Conservation (phyloP, 2,329 filamentous ascomycete species). For the Truncatella angustata region DNA sequence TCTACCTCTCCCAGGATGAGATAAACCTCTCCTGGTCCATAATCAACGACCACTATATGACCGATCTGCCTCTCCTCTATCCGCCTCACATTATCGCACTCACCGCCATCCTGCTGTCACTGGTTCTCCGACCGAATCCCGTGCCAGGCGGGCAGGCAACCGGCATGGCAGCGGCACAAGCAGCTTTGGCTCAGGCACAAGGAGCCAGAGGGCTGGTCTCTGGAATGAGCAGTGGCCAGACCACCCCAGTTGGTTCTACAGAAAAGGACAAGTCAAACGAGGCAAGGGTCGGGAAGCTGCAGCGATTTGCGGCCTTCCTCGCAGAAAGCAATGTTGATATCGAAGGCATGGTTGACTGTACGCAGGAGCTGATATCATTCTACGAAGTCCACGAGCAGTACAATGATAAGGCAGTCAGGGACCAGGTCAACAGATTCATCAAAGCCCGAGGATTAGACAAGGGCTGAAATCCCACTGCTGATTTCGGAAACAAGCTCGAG, state of each 20-base stretch:
- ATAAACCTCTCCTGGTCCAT: constrained; percentile 74
- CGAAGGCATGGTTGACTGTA: constrained; percentile 80
- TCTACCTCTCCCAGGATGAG: constrained; percentile 76
- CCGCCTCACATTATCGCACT: constrained; percentile 87
- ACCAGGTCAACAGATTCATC: constrained; percentile 58
- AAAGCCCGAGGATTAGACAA: constrained; percentile 57
- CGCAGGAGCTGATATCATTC: constrained; percentile 86
- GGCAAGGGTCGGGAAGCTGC: constrained; percentile 62
- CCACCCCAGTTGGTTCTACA: constrained; percentile 20
- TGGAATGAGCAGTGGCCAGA: constrained; percentile 20
- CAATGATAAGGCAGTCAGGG: constrained; percentile 57
- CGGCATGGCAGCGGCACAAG: constrained; percentile 49
- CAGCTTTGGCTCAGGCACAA: constrained; percentile 45
- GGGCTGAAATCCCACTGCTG: constrained; percentile 19
- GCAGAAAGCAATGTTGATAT: constrained; percentile 85
- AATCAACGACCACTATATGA: constrained; percentile 91
- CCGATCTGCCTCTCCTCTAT: constrained; percentile 82
- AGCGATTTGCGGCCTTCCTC: constrained; percentile 70
- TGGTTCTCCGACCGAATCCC: constrained; percentile 69
- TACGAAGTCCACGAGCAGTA: constrained; percentile 70
- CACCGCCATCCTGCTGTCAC: constrained; percentile 77
- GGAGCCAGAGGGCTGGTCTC: constrained; percentile 17
- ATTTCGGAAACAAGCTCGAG: no score
- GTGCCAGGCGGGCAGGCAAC: constrained; percentile 30
- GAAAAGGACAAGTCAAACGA: constrained; percentile 49